phyloP scores from a whole-genome alignment of 1,139 yeast genomes.

The Diutina scorzettiae region DNA sequence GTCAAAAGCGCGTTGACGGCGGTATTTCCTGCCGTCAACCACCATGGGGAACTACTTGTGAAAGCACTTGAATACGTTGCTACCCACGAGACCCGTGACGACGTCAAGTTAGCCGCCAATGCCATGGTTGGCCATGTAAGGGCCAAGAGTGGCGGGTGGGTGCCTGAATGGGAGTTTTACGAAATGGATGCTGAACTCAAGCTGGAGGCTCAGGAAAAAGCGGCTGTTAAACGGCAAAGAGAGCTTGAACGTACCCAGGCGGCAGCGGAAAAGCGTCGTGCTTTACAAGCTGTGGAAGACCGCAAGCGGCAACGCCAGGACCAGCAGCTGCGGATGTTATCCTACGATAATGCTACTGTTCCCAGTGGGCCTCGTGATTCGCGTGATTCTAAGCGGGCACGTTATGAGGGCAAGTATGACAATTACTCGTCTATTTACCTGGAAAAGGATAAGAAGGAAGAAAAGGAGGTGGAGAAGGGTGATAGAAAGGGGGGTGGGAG shows the following conservation, averaged over 20 bases:
- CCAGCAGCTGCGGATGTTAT: background rate
- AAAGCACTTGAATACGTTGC: conserved; percentile 38
- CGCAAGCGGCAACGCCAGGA: background rate
- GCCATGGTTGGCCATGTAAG: conserved; percentile 67
- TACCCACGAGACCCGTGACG: conserved; percentile 56
- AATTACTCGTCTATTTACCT: background rate
- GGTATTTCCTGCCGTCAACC: conserved; percentile 57
- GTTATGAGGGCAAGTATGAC: conserved; percentile 3
- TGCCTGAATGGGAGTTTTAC: conserved; percentile 43
- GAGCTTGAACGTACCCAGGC: background rate
- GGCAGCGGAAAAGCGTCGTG: background rate
- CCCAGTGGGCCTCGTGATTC: background rate
- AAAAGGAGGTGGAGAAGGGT: background rate
- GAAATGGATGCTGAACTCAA: background rate
- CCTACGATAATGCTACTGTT: background rate
- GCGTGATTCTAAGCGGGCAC: background rate
- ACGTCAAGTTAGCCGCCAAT: conserved; percentile 65
- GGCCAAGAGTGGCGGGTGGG: conserved; percentile 45
- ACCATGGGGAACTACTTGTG: conserved; percentile 48
- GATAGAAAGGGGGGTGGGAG: background rate
- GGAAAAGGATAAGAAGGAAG: background rate
- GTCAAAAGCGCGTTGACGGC: conserved; percentile 49
- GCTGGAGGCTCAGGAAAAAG: background rate
- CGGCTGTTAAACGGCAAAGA: background rate
- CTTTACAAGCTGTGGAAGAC: background rate